phyloP scores from a whole-genome alignment of 768 basidiomycete genomes.

The Austroboletus festivus region DNA sequence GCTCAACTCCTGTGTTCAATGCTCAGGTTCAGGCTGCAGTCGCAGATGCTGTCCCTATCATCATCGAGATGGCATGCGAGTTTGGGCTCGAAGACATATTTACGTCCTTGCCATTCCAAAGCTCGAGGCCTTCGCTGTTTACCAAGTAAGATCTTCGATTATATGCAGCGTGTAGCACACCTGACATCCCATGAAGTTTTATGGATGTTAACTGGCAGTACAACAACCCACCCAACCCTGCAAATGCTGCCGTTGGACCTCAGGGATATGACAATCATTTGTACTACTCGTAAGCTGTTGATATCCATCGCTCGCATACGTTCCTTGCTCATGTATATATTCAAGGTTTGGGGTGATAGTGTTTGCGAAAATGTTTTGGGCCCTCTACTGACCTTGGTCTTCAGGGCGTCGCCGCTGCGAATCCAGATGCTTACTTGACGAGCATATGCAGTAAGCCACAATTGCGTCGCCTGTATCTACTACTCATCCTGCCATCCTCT shows the following conservation, averaged over 20 bases:
- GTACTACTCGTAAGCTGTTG: slow-evolving; percentile 59
- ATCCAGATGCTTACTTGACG: slow-evolving; percentile 59
- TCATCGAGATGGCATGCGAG: slow-evolving; percentile 27
- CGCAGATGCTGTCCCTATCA: slow-evolving; percentile 35
- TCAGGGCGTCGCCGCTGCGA: slow-evolving; percentile 69
- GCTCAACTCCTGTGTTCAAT: slow-evolving; percentile 21
- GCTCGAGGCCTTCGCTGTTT: slow-evolving; percentile 27
- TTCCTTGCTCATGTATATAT: slow-evolving; percentile 5
- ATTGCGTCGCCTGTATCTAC: neutral
- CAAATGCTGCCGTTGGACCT: slow-evolving; percentile 63
- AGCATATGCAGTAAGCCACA: slow-evolving; percentile 63
- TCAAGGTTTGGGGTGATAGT: slow-evolving; percentile 54
- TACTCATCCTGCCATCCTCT: neutral
- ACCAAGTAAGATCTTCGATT: slow-evolving; percentile 34
- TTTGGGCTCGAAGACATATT: slow-evolving; percentile 22
- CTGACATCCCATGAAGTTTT: slow-evolving; percentile 47
- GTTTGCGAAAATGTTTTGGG: neutral
- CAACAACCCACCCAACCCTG: slow-evolving; percentile 68
- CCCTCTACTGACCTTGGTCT: slow-evolving; percentile 1
- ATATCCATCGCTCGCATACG: neutral
- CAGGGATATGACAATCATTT: slow-evolving; percentile 78
- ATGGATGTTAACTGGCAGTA: slow-evolving; percentile 82
- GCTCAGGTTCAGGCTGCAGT: slow-evolving; percentile 33
- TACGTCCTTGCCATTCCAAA: slow-evolving; percentile 18
- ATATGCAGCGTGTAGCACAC: neutral